phyloP scores from a whole-genome alignment of 441 rosid genomes.

The Eugenia klotzschiana region DNA sequence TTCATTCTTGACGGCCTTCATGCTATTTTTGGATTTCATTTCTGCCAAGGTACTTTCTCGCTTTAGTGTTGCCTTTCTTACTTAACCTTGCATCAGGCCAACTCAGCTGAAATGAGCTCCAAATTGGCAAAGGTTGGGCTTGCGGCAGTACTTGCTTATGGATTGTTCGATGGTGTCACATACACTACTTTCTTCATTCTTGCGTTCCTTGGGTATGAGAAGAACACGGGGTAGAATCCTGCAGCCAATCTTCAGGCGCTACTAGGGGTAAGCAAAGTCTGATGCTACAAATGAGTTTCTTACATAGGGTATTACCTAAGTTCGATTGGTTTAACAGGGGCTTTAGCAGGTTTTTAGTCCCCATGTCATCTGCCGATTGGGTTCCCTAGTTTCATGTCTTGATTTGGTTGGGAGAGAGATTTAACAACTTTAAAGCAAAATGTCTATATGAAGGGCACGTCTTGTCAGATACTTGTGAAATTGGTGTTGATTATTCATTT shows the following conservation, averaged over 20 bases:
- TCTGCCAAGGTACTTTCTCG: background rate
- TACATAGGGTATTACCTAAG: background rate
- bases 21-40: background rate
- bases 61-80: background rate
- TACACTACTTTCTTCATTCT: constrained; percentile 21
- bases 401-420: background rate
- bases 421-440: background rate
- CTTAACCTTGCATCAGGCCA: constrained; percentile 6
- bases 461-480: background rate
- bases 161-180: constrained; percentile 24
- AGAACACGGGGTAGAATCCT: constrained; percentile 22
- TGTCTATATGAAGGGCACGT: background rate
- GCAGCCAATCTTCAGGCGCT: constrained; percentile 30
- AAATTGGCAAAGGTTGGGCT: constrained; percentile 28
- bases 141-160: constrained; percentile 25
- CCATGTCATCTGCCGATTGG: background rate
- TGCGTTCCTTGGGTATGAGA: constrained; percentile 28
- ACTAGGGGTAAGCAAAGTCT: constrained; percentile 12
- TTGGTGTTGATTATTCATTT: background rate
- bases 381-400: background rate
- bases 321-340: background rate
- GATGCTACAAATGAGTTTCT: background rate
- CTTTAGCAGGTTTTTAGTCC: background rate
- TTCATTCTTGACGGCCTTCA: background rate
- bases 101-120: constrained; percentile 17